Conservation (phyloP, 176 grass and related monocot genomes). For the Paspalum notatum region DNA sequence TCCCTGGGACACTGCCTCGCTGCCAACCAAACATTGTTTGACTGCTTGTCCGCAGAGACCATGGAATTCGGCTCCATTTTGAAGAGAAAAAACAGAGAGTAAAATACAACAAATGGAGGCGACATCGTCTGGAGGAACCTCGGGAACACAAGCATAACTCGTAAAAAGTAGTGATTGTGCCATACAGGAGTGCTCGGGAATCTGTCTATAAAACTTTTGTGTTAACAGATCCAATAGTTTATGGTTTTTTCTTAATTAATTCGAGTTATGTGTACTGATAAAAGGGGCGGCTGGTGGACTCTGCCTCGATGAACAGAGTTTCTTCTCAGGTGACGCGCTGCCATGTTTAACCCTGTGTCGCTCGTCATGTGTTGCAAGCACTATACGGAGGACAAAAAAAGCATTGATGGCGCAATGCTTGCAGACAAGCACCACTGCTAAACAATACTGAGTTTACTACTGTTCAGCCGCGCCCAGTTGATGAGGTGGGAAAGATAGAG, state of each 20-base stretch:
- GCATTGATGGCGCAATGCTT: neutral
- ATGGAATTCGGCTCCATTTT: constrained; percentile 53
- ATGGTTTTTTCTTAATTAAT: constrained; percentile 14
- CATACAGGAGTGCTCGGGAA: constrained; percentile 39
- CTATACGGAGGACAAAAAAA: neutral
- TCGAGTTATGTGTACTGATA: neutral
- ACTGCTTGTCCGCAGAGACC: constrained; percentile 69
- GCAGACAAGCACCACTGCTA: constrained; percentile 21
- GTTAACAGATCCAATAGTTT: neutral
- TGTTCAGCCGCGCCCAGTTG: constrained; percentile 28
- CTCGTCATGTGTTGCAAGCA: constrained; percentile 3
- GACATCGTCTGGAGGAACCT: constrained; percentile 60
- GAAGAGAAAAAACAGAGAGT: neutral
- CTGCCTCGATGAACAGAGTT: constrained; percentile 13
- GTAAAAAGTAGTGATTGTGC: constrained; percentile 43
- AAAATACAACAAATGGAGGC: constrained; percentile 27
- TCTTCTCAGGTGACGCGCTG: constrained; percentile 32
- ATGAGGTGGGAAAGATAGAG: constrained; percentile 12
- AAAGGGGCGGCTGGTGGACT: neutral
- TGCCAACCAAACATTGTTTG: constrained; percentile 63
- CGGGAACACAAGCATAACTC: constrained; percentile 62
- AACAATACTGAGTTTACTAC: neutral
- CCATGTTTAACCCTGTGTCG: constrained; percentile 23
- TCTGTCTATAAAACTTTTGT: constrained; percentile 13
- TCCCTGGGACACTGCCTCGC: constrained; percentile 22